Evolutionary conservation across 768 basidiomycete genomes (phyloP).

Genomic region (Amanita fuliginea): DNA sequence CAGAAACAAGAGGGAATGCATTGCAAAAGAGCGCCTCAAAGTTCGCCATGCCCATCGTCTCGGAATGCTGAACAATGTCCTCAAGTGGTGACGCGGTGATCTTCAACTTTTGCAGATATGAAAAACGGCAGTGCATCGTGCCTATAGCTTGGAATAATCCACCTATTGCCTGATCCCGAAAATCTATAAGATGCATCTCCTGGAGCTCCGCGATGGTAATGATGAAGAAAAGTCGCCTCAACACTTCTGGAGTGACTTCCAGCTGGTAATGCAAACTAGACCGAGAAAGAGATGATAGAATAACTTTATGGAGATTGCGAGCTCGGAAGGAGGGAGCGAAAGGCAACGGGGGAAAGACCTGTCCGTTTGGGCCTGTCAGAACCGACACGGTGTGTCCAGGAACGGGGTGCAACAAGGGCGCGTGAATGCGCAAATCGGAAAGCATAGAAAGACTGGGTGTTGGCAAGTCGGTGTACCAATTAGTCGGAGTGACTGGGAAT

Average conservation of each 20-base stretch:
- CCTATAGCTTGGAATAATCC: constrained; percentile 3
- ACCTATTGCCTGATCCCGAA: constrained; percentile 1
- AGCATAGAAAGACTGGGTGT: not conserved
- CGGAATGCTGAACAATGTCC: not conserved
- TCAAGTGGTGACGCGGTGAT: not conserved
- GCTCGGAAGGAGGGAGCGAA: constrained; percentile 4
- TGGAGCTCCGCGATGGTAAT: not conserved
- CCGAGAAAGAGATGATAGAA: constrained; percentile 4
- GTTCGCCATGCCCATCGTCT: constrained; percentile 3
- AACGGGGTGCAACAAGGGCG: constrained; percentile 4
- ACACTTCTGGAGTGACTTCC: not conserved
- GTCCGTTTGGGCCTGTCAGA: not conserved
- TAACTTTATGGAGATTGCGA: not conserved
- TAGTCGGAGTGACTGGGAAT: not conserved
- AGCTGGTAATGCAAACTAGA: not conserved
- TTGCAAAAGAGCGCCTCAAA: not conserved
- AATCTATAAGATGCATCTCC: not conserved
- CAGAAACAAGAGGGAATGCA: not conserved
- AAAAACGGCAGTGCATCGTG: not conserved
- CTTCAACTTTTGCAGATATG: not conserved
- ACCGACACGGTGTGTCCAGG: not conserved
- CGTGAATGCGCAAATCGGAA: not conserved
- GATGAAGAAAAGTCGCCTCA: constrained; percentile 3
- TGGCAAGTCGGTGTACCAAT: constrained; percentile 4
- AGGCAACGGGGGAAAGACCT: not conserved